Conservation (phyloP, 208 protist genomes). For the Acanthamoeba culbertsoni region DNA sequence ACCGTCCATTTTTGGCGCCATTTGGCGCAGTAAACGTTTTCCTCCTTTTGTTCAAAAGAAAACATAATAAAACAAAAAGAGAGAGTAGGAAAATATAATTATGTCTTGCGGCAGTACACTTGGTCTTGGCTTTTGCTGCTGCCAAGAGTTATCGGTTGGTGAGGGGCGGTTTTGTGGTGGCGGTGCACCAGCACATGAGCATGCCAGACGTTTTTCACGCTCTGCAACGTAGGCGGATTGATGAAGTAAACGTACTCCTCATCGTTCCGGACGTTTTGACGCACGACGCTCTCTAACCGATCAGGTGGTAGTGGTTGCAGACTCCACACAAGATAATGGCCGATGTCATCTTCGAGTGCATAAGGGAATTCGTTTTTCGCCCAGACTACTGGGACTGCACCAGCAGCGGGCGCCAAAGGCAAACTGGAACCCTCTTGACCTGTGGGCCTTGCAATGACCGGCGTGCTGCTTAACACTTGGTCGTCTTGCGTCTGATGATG, state of each 20-base stretch:
- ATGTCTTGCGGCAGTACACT: too few relatives aligned
- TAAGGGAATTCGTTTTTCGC: slow-evolving; percentile 19
- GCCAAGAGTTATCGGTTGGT: neutral
- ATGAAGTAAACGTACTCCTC: neutral
- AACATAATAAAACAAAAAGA: too few relatives aligned
- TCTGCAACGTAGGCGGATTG: neutral
- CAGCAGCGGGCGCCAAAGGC: neutral
- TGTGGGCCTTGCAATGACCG: too few relatives aligned
- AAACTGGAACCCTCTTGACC: too few relatives aligned
- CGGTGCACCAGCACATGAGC: neutral
- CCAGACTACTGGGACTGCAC: neutral
- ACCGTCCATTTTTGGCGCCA: too few relatives aligned
- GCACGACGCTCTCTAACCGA: neutral
- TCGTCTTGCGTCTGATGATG: too few relatives aligned
- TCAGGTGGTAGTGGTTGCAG: neutral
- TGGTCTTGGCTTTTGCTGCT: too few relatives aligned
- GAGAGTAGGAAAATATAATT: too few relatives aligned
- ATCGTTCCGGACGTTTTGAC: neutral
- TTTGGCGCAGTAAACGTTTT: too few relatives aligned
- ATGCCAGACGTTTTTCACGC: neutral
- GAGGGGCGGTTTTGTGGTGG: neutral
- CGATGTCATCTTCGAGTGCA: neutral
- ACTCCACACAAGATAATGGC: slow-evolving; percentile 8
- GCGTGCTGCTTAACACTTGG: too few relatives aligned
- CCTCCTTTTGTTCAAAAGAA: too few relatives aligned